phyloP scores from a whole-genome alignment of 208 protist genomes.

The Wallacemonas sp. region DNA sequence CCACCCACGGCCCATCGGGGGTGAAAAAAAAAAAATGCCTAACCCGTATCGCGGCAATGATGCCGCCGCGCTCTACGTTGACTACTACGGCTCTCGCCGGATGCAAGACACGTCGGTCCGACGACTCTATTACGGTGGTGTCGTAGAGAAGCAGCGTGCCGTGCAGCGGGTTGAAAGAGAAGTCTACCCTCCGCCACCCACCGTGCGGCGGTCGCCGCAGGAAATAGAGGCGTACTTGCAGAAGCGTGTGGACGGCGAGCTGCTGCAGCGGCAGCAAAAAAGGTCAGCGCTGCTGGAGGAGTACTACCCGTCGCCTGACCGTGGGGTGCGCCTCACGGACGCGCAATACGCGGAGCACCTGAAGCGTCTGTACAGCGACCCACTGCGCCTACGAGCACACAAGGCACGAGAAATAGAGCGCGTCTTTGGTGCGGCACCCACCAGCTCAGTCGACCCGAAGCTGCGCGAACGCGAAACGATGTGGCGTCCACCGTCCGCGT shows the following conservation, averaged over 20 bases:
- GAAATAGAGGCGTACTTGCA: slow-evolving; percentile 72
- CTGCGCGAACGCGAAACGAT: slow-evolving; percentile 29
- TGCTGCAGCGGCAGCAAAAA: slow-evolving; percentile 70
- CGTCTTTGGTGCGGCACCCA: slow-evolving; percentile 26
- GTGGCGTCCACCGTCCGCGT: slow-evolving; percentile 59
- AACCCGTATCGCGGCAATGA: slow-evolving; percentile 69
- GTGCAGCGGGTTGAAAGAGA: slow-evolving; percentile 36
- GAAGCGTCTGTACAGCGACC: slow-evolving; percentile 65
- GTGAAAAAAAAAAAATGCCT: slow-evolving; percentile 31
- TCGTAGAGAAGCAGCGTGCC: slow-evolving; percentile 41
- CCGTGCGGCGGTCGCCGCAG: slow-evolving; percentile 41
- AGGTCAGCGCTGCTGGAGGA: slow-evolving; percentile 55
- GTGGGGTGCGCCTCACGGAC: slow-evolving; percentile 19
- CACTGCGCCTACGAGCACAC: slow-evolving; percentile 30
- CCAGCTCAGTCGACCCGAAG: background rate
- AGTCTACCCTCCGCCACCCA: slow-evolving; percentile 38
- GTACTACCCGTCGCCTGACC: slow-evolving; percentile 35
- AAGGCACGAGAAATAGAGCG: slow-evolving; percentile 33
- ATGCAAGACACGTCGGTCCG: slow-evolving; percentile 76
- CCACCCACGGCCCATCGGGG: background rate
- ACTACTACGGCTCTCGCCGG: slow-evolving; percentile 70
- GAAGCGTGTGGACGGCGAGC: slow-evolving; percentile 55
- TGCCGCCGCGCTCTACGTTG: slow-evolving; percentile 61
- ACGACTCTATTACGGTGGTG: slow-evolving; percentile 58
- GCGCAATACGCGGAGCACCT: slow-evolving; percentile 50